Percentiles rank a stretch among this genome's conserved stretches.
phyloP scores from a whole-genome alignment of 257 asterid genomes.

The Capsicum baccatum region DNA sequence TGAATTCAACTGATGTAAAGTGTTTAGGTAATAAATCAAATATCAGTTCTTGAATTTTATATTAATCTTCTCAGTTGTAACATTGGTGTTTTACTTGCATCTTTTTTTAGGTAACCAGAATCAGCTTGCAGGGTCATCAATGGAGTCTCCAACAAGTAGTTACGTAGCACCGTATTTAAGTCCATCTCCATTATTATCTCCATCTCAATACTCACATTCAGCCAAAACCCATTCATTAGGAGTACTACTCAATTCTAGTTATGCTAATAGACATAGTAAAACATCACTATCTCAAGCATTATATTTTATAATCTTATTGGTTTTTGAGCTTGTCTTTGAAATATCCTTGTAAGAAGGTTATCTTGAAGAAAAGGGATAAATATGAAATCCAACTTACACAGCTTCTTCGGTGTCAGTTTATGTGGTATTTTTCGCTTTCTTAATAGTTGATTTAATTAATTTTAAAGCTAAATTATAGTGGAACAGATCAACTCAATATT shows the following conservation, averaged over 20 bases:
- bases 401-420: background rate
- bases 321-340: background rate
- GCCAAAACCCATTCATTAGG: background rate
- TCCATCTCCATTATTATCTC: background rate
- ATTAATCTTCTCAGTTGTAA: background rate
- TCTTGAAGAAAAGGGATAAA: background rate
- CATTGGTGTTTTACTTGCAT: background rate
- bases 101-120: background rate
- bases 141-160: conserved; percentile 4
- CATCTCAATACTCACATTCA: conserved; percentile 22
- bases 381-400: background rate
- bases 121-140: background rate
- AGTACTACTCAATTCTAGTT: background rate
- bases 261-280: background rate
- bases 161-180: background rate
- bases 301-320: background rate
- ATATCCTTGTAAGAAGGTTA: background rate
- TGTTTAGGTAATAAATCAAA: conserved; percentile 31
- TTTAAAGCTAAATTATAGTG: background rate
- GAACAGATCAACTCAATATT: background rate
- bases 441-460: background rate
- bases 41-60: background rate
- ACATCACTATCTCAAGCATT: background rate
- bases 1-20: conserved; percentile 7
- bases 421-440: background rate